Evolutionary conservation across 768 basidiomycete species (phyloP).

Genomic region (Coprinellus aureogranulatus): DNA sequence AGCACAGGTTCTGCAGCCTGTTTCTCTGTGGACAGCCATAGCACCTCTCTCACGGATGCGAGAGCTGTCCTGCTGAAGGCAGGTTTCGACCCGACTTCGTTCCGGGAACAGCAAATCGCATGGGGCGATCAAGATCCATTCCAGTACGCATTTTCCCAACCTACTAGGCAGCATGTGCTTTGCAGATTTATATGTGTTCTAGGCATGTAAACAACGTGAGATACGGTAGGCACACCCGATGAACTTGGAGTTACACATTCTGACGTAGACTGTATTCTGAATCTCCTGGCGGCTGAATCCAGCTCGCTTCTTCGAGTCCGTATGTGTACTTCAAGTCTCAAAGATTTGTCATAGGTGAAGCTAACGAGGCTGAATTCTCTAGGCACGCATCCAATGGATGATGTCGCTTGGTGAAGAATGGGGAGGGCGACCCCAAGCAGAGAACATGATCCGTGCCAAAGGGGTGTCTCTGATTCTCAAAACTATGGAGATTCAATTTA

Average conservation of each 20-base stretch:
- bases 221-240: slow-evolving; percentile 60
- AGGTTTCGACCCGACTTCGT: slow-evolving; percentile 62
- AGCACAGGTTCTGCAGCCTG: no score
- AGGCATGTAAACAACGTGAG: slow-evolving; percentile 81
- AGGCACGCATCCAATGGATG: slow-evolving; percentile 75
- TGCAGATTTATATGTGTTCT: background rate
- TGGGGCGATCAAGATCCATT: slow-evolving; percentile 83
- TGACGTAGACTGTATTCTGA: background rate
- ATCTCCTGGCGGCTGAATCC: background rate
- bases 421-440: slow-evolving; percentile 54
- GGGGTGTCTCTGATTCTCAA: slow-evolving; percentile 77
- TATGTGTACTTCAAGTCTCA: slow-evolving; percentile 25
- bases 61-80: slow-evolving; percentile 27
- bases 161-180: no score
- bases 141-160: slow-evolving; percentile 48
- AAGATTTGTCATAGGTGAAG: background rate
- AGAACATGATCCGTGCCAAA: slow-evolving; percentile 58
- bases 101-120: slow-evolving; percentile 74
- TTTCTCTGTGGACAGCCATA: no score
- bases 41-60: background rate
- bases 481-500: slow-evolving; percentile 63
- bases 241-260: no score
- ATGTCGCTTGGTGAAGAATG: slow-evolving; percentile 52
- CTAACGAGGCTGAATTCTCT: slow-evolving; percentile 9
- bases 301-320: slow-evolving; percentile 74